Evolutionary conservation across 2,329 filamentous ascomycete genomes (phyloP), one percentile per base, ranked within the genome.

Genomic region (Stemphylium lycopersici): DNA sequence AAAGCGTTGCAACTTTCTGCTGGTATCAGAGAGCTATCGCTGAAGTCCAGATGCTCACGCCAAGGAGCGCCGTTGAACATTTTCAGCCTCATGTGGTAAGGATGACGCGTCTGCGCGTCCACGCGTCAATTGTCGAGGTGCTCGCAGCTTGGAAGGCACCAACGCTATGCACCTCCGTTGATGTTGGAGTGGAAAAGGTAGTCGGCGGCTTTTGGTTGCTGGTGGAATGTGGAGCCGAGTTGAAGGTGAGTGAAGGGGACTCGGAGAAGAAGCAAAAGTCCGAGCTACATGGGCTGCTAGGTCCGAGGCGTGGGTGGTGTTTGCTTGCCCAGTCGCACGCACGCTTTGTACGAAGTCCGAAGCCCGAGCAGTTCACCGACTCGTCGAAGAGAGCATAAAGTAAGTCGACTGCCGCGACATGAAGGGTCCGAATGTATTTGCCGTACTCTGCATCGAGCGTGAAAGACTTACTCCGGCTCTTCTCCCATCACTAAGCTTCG

Each of bases 51-150:
- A 20, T 77, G 73, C 8, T 73, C 74, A 26, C 76, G 68, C 31
- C 80, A 73, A 2, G 89, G 89, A n/a, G 88, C 86, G 20, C 88
- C 88, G 48, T 82, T 79, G 50, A 87, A 73, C 56, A 85, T 79
- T 48, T 69, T 72, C 44, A 74, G 69, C 48, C 84, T 80, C 62
- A 77, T 73, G 55, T 39, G 33, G 20, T 11, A 13, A 26, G 31
- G 22, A 33, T 6, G 32, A 31, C 40, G 32, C 41, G 49, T 49
- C 42, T 18, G 31, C 32, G 34, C 31, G 44, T 38, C 44, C 36
- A 47, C 37, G 44, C 18, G 36, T 45, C 22, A 7, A 22, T 39
- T 13, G 18, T 12, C n/a, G 33, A 41, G 15, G 42, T 33, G 37
- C 16, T 3, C 7, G 20, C 22, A 5, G n/a, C 5, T 4, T n/a